Evolutionary conservation across 2,329 filamentous ascomycete species (phyloP).

Genomic region (Claviceps purpurea): DNA sequence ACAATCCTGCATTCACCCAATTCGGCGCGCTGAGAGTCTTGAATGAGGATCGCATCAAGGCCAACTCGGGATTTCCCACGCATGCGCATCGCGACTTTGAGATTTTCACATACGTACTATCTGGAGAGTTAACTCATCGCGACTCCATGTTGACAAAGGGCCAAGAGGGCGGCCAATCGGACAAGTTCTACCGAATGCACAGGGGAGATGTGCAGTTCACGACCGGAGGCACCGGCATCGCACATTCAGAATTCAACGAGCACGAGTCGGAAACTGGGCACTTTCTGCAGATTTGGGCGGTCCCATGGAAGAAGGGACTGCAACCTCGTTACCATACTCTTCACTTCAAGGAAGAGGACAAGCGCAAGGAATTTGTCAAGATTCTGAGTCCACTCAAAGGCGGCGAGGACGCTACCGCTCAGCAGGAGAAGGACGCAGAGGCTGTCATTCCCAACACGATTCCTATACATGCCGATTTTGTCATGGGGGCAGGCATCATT

Average conservation of each 20-base stretch:
- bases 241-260: slow-evolving; percentile 75
- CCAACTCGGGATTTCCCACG: slow-evolving; percentile 66
- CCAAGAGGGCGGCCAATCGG: slow-evolving; percentile 41
- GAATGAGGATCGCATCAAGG: slow-evolving; percentile 74
- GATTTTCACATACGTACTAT: slow-evolving; percentile 82
- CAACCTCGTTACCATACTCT: slow-evolving; percentile 64
- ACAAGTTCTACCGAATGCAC: slow-evolving; percentile 57
- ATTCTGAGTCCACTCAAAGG: slow-evolving; percentile 65
- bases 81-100: slow-evolving; percentile 79
- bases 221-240: slow-evolving; percentile 67
- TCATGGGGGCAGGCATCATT: slow-evolving; percentile 69
- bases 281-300: slow-evolving; percentile 81
- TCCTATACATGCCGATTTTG: slow-evolving; percentile 71
- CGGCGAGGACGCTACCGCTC: slow-evolving; percentile 45
- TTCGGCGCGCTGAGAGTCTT: slow-evolving; percentile 73
- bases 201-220: slow-evolving; percentile 84
- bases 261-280: slow-evolving; percentile 58
- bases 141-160: slow-evolving; percentile 71
- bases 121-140: slow-evolving; percentile 73
- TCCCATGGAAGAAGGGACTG: slow-evolving; percentile 62
- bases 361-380: slow-evolving; percentile 55
- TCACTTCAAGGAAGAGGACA: slow-evolving; percentile 58
- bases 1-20: slow-evolving; percentile 50
- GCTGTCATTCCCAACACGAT: slow-evolving; percentile 55
- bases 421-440: slow-evolving; percentile 50